Conservation (phyloP, 2,329 filamentous ascomycete species). For the Sarocladiaceae sp. region DNA sequence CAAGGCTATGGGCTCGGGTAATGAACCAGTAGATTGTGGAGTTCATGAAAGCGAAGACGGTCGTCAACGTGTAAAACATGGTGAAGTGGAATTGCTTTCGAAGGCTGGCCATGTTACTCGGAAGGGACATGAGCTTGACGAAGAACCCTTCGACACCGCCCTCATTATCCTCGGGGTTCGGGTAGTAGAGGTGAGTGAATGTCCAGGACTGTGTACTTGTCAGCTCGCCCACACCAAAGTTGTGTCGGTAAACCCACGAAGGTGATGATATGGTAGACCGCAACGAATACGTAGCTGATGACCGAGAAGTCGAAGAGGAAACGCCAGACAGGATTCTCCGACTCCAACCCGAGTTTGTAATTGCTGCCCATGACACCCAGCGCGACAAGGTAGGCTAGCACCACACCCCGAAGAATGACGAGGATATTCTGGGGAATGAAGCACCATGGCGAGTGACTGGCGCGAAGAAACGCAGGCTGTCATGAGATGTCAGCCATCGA, state of each 20-base stretch:
- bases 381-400: conserved; percentile 39
- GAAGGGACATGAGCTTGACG: conserved; percentile 40
- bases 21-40: conserved; percentile 46
- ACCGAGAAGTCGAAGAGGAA: conserved; percentile 47
- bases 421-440: conserved; percentile 42
- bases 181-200: conserved; percentile 46
- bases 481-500: too few relatives aligned
- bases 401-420: conserved; percentile 36
- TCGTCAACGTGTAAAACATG: conserved; percentile 43
- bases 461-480: conserved; percentile 47
- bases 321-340: conserved; percentile 33
- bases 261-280: conserved; percentile 40
- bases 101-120: conserved; percentile 34
- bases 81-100: conserved; percentile 44
- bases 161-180: conserved; percentile 32
- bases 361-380: conserved; percentile 37
- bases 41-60: conserved; percentile 46
- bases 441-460: conserved; percentile 47
- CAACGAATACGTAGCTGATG: conserved; percentile 37
- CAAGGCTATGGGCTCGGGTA: conserved; percentile 26
- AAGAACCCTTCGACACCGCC: conserved; percentile 31
- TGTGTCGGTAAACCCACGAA: conserved; percentile 34
- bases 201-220: conserved; percentile 39
- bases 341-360: conserved; percentile 39
- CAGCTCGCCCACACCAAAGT: neutral